Conservation (phyloP, 768 basidiomycete genomes). For the Lactifluus rugatus region DNA sequence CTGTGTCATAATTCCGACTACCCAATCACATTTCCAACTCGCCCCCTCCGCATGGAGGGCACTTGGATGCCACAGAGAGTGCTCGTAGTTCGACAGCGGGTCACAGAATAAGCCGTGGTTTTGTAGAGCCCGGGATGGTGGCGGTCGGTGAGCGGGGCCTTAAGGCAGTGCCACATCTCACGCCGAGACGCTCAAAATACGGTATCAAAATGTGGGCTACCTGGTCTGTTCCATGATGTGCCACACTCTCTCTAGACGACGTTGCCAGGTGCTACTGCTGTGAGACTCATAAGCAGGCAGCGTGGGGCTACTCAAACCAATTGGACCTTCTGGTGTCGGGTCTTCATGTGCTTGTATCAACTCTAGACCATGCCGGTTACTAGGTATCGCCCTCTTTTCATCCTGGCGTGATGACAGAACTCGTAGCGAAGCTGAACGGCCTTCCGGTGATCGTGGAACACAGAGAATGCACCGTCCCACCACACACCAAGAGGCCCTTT, state of each 20-base stretch:
- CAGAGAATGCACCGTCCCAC: not conserved
- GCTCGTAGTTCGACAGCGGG: not conserved
- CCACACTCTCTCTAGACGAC: not conserved
- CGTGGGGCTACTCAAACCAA: not conserved
- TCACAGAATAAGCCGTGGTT: not conserved
- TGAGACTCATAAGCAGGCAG: not conserved
- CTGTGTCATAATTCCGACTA: not conserved
- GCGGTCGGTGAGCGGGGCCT: not conserved
- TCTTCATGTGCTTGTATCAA: not conserved
- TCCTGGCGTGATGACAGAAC: not conserved
- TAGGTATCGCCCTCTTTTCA: not conserved
- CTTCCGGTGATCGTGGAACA: not conserved
- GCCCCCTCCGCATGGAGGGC: not conserved
- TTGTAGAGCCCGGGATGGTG: not conserved
- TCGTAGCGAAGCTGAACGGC: not conserved
- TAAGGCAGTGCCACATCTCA: conserved; percentile 5
- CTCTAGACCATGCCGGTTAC: not conserved
- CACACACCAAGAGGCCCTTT: not conserved
- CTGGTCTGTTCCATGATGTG: not conserved
- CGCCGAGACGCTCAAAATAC: not conserved
- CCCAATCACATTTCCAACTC: not conserved
- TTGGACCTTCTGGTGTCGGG: not conserved
- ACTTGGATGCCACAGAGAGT: not conserved
- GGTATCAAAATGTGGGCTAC: not conserved
- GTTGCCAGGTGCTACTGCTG: not conserved